These are phyloP conservation scores for Phytophthora meadii DNA, from an alignment of 352 stramenopile genomes.

Conservation along the genomic window DNA sequence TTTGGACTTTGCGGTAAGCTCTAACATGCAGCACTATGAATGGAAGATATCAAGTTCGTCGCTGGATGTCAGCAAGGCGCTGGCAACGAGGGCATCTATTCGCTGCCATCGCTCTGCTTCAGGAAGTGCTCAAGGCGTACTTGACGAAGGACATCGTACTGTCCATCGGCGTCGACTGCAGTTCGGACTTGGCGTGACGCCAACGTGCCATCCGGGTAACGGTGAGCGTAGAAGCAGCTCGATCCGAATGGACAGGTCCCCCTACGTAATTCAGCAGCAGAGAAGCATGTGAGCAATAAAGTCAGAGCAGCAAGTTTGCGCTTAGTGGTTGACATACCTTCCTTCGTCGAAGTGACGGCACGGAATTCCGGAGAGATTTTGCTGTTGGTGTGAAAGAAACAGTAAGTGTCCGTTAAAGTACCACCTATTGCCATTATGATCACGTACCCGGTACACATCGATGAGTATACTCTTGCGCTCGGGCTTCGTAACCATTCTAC, in stretches of 20 bases:
- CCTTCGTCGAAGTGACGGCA: conserved; percentile 88
- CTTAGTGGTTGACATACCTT: conserved; percentile 42
- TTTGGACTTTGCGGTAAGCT: conserved; percentile 24
- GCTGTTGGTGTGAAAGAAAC: conserved; percentile 28
- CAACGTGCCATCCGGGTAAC: conserved; percentile 68
- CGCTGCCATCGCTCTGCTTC: conserved; percentile 32
- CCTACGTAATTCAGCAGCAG: conserved; percentile 38
- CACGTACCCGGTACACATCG: conserved; percentile 65
- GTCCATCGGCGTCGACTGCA: conserved; percentile 70
- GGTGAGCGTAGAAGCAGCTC: conserved; percentile 89
- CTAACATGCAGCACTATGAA: conserved; percentile 38
- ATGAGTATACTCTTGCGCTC: conserved; percentile 77
- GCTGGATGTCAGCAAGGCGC: not conserved
- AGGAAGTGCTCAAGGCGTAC: conserved; percentile 78
- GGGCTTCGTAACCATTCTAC: conserved; percentile 74
- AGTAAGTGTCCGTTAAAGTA: conserved; percentile 11
- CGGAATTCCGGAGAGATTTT: conserved; percentile 77
- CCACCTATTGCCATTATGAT: not conserved
- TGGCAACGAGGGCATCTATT: conserved; percentile 11
- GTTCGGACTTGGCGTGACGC: conserved; percentile 72
- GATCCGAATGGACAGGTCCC: conserved; percentile 87
- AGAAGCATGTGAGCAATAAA: conserved; percentile 10
- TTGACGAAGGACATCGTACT: conserved; percentile 81
- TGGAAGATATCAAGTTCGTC: conserved; percentile 4
- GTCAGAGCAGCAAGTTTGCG: not conserved